Evolutionary conservation across 2,329 filamentous ascomycete species (phyloP), one percentile per base, ranked within the genome.

Genomic region (Aspergillus fumigatus): DNA sequence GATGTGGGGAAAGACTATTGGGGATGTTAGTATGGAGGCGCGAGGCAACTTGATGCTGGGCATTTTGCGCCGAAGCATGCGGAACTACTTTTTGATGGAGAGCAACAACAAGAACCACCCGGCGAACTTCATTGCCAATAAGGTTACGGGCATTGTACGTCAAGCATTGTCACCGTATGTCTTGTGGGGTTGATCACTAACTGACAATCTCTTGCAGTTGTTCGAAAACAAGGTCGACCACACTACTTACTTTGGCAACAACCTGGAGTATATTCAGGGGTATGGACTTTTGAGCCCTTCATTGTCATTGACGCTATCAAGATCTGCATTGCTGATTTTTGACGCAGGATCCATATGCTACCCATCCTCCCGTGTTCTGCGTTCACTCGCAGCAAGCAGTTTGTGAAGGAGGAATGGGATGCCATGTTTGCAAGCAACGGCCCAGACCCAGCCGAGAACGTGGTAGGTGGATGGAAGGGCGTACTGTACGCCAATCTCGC

Each of bases 211-310:
- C 81, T 2, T 38, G 25, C 54, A 79, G 75, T 71, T 96, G 8
- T 97, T 97, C 67, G 93, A 97, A 75, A 97, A 97, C 79, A 97
- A 97, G 76, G 83, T 92, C 53, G 90, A 97, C 71, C 91, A 97
- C 73, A 88, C 89, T 3, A 97, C 93, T 1, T 97, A 91, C 75
- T 97, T 97, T 67, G 90, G 90, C 48, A 72, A 77, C 51, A 84
- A 87, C 56, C 81, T 84, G 11, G 88, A 93, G 73, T 90, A 85
- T 65, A 83, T 95, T 59, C 80, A 86, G 69, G 84, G 82, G 76
- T 77, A 67, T 53, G 69, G 9, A 23, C 25, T 61, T 64, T 21
- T 26, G 64, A 14, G 4, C 14, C 29, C 45, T 17, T 3, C 26
- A 14, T 32, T 7, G 4, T n/a, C 9, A 26, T 49, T 49, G 5